Base-by-base conservation (phyloP, 768 basidiomycete species). In the Rhodotorula sphaerocarpa region DNA sequence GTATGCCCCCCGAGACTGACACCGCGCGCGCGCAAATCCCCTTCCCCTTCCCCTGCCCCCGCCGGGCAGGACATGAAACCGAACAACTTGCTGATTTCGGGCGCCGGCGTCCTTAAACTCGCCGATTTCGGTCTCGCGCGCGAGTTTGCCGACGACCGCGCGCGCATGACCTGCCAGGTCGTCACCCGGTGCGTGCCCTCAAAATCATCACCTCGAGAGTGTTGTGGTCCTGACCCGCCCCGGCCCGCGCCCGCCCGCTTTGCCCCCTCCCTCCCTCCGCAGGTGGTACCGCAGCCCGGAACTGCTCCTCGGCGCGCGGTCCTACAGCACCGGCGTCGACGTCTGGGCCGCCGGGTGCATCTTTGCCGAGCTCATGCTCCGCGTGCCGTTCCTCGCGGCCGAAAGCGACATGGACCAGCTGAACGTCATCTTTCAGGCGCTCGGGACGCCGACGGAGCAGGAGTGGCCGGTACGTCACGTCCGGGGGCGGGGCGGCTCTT, bases 201-300 rank as follows among this genome's bases (percentile, higher is more conserved):
- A 39, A n/a, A n/a, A 75, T n/a, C 16, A n/a, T 25, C 46, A 20
- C 46, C n/a, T 7, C 46, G 11, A 9, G n/a, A n/a, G n/a, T n/a
- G n/a, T n/a, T n/a, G n/a, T n/a, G n/a, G n/a, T n/a, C n/a, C n/a
- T n/a, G n/a, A n/a, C n/a, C n/a, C n/a, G n/a, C n/a, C n/a, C n/a
- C n/a, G n/a, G n/a, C n/a, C n/a, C n/a, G n/a, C n/a, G n/a, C n/a
- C 57, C 3, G 21, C 27, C 41, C 15, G 42, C 44, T 39, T 20
- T 45, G 31, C 25, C 28, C 23, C 3, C 39, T 45, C 25, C 33
- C 27, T 23, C 6, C 31, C 11, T 18, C 3, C 60, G 6, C 59
- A 93, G 93, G 69, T 99, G 95, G 95, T 99, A 99, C 73, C 87
- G 95, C 5, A 90, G 93, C 7, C 92, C 95, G 21, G 93, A 99